Base-by-base conservation (phyloP, 148 eudicot species). In the Rhododendron griersonianum region DNA sequence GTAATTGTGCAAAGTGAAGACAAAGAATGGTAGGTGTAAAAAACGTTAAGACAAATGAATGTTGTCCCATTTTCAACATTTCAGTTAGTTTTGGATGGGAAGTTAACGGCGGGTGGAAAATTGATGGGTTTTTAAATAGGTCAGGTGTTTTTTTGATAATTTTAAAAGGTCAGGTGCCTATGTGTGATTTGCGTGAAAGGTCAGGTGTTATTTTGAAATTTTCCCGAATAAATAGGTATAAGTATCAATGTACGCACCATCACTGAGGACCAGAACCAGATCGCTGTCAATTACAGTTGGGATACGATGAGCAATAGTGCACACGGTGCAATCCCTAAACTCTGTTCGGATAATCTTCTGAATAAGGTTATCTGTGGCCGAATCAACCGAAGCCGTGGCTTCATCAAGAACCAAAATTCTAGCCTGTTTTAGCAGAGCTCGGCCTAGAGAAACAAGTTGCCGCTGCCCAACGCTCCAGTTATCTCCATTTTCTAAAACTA, bases 381-480 rank as follows among this genome's bases (percentile, higher is more conserved):
- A 92, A 90, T 96, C 99, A 87, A 96, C 99, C 21, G 99, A 96
- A 80, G 99, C 99, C 7, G 99, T 96, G n/a, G 99, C 99, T 90
- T 96, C 99, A 88, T 96, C 99, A 82, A 96, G 98, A 82, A 96
- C 98, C 89, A 96, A 91, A 83, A 96, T 95, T 85, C 93, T 92
- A 33, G 98, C 94, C 89, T 96, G 99, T 85, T 95, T 96, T 41
- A 96, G 97, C 85, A 96, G 88, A 77, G 98, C 99, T 77, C 98
- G 98, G 5, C 99, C 99, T 80, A 96, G 89, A 61, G 98, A 94
- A 87, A 96, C 98, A 84, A 96, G 99, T 89, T 96, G 99, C 35
- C 99, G 84, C 89, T 95, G 99, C 28, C 99, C 99, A 85, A 96
- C 94, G 84, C 99, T 96, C 99, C 99, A 96, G 83, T 96, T 96